phyloP scores from a whole-genome alignment of 768 basidiomycete species.

The Chiua virens region DNA sequence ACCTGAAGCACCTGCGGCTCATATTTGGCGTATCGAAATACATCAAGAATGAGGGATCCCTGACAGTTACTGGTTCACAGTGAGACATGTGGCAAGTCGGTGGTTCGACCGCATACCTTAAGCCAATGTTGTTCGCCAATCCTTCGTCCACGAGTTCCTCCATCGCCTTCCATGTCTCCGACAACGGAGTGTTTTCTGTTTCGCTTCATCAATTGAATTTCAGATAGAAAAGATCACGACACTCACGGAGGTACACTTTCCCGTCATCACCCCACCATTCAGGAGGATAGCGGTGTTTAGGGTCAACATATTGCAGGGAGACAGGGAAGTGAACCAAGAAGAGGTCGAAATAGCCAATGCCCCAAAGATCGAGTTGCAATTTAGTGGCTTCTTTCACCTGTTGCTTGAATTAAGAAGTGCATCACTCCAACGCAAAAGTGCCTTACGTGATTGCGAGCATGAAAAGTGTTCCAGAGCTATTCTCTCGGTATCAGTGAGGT shows the following conservation, averaged over 20 bases:
- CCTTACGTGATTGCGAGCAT: slow-evolving; percentile 71
- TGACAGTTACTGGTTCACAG: slow-evolving; percentile 60
- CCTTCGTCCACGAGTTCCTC: slow-evolving; percentile 75
- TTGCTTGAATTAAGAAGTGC: background rate
- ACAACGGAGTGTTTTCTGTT: slow-evolving; percentile 64
- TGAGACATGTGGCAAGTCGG: background rate
- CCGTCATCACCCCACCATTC: slow-evolving; percentile 80
- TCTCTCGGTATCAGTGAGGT: slow-evolving; percentile 5
- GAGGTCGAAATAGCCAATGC: slow-evolving; percentile 80
- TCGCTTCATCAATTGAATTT: background rate
- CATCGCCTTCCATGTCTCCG: slow-evolving; percentile 84
- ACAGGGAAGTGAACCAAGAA: slow-evolving; percentile 88
- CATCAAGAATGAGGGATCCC: slow-evolving; percentile 70
- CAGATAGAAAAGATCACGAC: background rate
- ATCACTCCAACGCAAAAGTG: background rate
- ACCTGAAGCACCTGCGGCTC: slow-evolving; percentile 59
- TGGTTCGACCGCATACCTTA: slow-evolving; percentile 46
- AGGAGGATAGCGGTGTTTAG: slow-evolving; percentile 71
- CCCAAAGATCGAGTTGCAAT: slow-evolving; percentile 78
- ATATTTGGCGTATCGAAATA: slow-evolving; percentile 74
- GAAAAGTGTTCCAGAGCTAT: slow-evolving; percentile 88
- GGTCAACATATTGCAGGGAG: slow-evolving; percentile 78
- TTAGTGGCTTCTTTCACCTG: slow-evolving; percentile 56
- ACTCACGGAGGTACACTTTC: slow-evolving; percentile 62
- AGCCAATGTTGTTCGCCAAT: slow-evolving; percentile 74